Conservation (phyloP, 257 asterid genomes). For the Plantago major region DNA sequence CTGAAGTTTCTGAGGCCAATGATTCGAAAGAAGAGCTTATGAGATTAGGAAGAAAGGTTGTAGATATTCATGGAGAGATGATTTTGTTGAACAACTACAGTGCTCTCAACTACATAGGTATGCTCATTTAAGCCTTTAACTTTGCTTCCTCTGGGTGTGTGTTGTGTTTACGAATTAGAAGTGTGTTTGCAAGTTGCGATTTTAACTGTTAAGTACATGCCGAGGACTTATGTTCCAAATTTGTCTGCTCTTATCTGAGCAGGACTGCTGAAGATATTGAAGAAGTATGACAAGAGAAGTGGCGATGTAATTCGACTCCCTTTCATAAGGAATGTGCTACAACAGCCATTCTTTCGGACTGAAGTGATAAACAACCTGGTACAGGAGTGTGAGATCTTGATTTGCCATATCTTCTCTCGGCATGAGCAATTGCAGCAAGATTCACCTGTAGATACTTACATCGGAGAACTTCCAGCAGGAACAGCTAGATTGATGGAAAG, state of each 20-base stretch:
- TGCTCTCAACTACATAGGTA: constrained; percentile 86
- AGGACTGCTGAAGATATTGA: constrained; percentile 76
- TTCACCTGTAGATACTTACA: constrained; percentile 30
- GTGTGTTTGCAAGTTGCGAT: too few species aligned
- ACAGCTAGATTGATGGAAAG: constrained; percentile 42
- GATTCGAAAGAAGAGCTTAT: constrained; percentile 43
- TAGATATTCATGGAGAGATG: constrained; percentile 91
- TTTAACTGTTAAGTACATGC: too few species aligned
- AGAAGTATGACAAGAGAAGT: constrained; percentile 73
- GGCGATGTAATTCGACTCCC: constrained; percentile 57
- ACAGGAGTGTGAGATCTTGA: constrained; percentile 62
- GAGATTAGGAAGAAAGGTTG: constrained; percentile 58
- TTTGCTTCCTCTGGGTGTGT: not conserved
- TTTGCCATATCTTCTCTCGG: constrained; percentile 42
- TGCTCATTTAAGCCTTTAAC: constrained; percentile 3
- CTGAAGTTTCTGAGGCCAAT: constrained; percentile 37
- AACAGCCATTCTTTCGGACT: constrained; percentile 57
- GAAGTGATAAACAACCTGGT: constrained; percentile 52
- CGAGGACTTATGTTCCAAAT: too few species aligned
- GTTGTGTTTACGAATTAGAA: too few species aligned
- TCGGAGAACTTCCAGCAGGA: constrained; percentile 45
- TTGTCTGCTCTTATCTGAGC: constrained; percentile 15
- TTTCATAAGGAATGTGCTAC: constrained; percentile 60
- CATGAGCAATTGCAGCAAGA: constrained; percentile 33
- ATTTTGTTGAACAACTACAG: constrained; percentile 77